Conservation (phyloP, 352 stramenopile species). For the Phytophthora aleatoria region DNA sequence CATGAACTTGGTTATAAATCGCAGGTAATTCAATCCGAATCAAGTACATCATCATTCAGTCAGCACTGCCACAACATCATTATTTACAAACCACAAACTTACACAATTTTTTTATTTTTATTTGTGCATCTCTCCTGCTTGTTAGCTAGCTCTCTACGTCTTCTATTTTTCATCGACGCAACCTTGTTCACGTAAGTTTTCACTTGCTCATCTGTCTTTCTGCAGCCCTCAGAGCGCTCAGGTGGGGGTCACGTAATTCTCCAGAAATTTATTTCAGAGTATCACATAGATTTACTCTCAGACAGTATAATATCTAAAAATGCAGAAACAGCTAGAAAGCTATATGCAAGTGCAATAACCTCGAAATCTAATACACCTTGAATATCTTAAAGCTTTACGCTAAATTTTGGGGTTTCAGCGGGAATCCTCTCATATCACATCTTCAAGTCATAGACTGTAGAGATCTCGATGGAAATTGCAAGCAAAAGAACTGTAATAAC, state of each 20-base stretch:
- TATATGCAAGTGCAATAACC: too few relatives aligned
- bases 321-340: too few relatives aligned
- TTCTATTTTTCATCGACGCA: background rate
- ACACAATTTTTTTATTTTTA: background rate
- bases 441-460: too few relatives aligned
- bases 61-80: background rate
- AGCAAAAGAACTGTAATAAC: too few relatives aligned
- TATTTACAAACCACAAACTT: background rate
- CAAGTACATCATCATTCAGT: background rate
- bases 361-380: too few relatives aligned
- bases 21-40: background rate
- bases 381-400: too few relatives aligned
- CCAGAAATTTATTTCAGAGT: too few relatives aligned
- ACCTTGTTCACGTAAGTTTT: background rate
- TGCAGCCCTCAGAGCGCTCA: background rate
- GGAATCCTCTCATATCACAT: too few relatives aligned
- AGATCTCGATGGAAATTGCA: too few relatives aligned
- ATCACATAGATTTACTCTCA: too few relatives aligned
- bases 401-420: too few relatives aligned
- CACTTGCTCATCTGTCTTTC: background rate
- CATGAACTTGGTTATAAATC: background rate
- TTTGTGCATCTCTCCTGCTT: background rate
- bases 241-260: background rate
- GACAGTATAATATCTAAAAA: too few relatives aligned
- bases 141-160: background rate